These are phyloP conservation scores for Pyronema domesticum DNA, from an alignment of 495 filamentous ascomycete species.

Conservation along the genomic window DNA sequence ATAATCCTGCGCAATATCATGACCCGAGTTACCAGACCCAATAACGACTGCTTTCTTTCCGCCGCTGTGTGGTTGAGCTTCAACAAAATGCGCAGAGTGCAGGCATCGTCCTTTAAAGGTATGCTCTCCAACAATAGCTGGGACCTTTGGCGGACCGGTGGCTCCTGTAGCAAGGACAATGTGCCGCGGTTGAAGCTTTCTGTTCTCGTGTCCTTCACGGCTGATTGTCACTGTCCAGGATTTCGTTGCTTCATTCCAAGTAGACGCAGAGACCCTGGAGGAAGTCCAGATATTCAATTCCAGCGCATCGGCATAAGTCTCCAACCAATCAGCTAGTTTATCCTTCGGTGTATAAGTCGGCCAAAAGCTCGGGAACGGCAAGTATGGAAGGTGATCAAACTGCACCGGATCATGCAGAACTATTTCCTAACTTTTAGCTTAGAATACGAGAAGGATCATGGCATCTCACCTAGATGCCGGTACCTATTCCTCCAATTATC, in stretches of 20 bases:
- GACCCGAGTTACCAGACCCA: constrained; percentile 62
- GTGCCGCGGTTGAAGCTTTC: constrained; percentile 46
- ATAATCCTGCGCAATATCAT: constrained; percentile 72
- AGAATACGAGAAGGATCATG: not conserved
- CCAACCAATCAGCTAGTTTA: constrained; percentile 64
- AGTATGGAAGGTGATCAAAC: constrained; percentile 60
- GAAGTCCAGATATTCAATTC: constrained; percentile 62
- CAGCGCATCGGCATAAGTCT: constrained; percentile 48
- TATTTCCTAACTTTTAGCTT: too few species aligned
- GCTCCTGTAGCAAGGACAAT: constrained; percentile 58
- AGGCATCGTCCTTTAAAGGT: constrained; percentile 45
- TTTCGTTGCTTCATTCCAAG: constrained; percentile 37
- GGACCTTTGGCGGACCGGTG: constrained; percentile 49
- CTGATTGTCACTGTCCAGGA: constrained; percentile 44
- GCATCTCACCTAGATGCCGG: constrained; percentile 25
- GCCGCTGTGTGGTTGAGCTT: constrained; percentile 31
- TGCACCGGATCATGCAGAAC: constrained; percentile 64
- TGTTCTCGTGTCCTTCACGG: constrained; percentile 36
- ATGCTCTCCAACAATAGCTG: constrained; percentile 37
- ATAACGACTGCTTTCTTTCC: constrained; percentile 58
- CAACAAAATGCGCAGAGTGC: constrained; percentile 53
- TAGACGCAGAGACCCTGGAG: constrained; percentile 33
- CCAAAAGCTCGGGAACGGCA: constrained; percentile 51
- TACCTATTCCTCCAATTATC: constrained; percentile 63
- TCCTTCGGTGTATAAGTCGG: constrained; percentile 61